Base-by-base conservation (phyloP, 768 basidiomycete species). In the Boletus rubropictus region DNA sequence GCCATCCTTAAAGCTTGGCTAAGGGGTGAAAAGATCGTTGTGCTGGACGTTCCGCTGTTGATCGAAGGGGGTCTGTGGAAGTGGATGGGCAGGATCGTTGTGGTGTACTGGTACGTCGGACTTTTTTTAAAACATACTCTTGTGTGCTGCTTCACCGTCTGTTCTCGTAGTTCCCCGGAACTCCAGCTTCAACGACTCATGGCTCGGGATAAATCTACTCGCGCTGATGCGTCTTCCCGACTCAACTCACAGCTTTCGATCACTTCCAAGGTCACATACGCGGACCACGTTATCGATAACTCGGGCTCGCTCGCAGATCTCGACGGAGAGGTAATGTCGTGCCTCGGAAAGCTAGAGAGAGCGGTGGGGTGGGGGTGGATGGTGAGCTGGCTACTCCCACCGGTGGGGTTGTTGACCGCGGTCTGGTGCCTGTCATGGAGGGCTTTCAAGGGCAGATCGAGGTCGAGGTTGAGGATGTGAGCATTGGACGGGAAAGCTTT, bases 31-130 rank as follows among this genome's bases (percentile, higher is more conserved):
- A 84, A 77, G 60, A 72, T 86, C 32, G 89, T 86, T 51, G 74
- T 97, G 3, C 67, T 98, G 54, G 96, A 98, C 64, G 88, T 96
- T 5, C 96, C 96, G 27, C 68, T 98, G 42, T 71, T 99, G 46
- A 84, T 99, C 47, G 96, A 99, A 63, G 82, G 87, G 1, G 84
- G 84, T 2, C 61, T 97, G 31, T 91, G 85, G 80, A 80, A 77
- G 59, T 86, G 79, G 76, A 86, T 93, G 37, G 92, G 84, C 4
- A 76, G 78, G 51, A 82, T 97, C 20, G 75, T 93, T 3, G 84
- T 99, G 9, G 93, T 96, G 5, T 94, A 91, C 61, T 96, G 93
- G 95, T 96, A 44, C 41, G 78, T 49, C 14, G 1, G 3, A 3
- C 11, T 7, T 69, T 17, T 20, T n/a, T n/a, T n/a, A n/a, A n/a